Conservation (phyloP, 331 rosid genomes). For the Pyracantha coccinea region DNA sequence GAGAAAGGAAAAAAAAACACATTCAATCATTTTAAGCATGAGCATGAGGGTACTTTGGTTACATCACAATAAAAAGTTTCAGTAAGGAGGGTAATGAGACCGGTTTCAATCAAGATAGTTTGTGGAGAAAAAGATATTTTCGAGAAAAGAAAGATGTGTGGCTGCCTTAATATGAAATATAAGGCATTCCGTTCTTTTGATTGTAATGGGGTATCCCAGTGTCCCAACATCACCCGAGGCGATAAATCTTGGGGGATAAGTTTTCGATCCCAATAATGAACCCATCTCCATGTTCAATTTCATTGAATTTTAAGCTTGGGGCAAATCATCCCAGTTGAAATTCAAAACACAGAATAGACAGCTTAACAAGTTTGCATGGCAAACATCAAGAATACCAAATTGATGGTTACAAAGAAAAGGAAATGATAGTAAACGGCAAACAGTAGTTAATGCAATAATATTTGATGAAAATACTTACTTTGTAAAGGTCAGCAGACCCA, state of each 20-base stretch:
- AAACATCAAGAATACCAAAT: not conserved
- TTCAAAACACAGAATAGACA: not conserved
- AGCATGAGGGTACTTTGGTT: not conserved
- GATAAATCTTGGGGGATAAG: not conserved
- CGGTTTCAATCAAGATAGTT: not conserved
- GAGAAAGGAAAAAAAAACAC: not conserved
- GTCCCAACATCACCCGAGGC: not conserved
- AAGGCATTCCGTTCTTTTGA: not conserved
- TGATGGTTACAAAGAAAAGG: not conserved
- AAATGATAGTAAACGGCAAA: not conserved
- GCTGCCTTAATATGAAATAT: not conserved
- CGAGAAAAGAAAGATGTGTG: too few relatives aligned
- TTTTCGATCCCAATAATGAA: not conserved
- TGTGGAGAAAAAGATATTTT: not conserved
- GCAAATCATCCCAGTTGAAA: not conserved
- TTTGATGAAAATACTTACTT: slow-evolving; percentile 36
- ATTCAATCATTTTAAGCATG: not conserved
- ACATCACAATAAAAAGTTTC: not conserved
- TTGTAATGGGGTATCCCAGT: not conserved
- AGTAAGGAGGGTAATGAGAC: not conserved
- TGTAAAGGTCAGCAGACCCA: slow-evolving; percentile 93
- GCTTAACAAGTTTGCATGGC: not conserved
- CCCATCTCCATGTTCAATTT: not conserved
- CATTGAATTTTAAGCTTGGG: not conserved
- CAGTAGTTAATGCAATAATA: not conserved